Percentiles rank a stretch among this genome's conserved stretches.
Conservation (phyloP, 768 basidiomycete genomes). For the Serendipita sp. region DNA sequence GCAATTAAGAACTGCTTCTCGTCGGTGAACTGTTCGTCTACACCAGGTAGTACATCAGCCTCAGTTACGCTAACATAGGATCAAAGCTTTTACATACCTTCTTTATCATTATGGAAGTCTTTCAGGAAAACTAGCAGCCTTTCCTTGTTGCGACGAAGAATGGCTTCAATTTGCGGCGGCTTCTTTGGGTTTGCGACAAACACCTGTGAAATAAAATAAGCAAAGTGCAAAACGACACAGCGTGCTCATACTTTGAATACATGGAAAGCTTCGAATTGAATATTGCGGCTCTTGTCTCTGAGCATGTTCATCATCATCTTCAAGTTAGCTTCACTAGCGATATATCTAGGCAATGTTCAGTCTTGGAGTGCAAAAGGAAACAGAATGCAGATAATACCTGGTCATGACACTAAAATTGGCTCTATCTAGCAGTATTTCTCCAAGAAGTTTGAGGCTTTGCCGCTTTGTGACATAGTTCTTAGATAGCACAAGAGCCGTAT, state of each 20-base stretch:
- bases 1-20: constrained; percentile 94
- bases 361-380: not conserved
- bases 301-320: constrained; percentile 99
- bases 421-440: constrained; percentile 92
- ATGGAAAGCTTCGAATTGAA: constrained; percentile 98
- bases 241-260: constrained; percentile 66
- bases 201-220: constrained; percentile 17
- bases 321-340: constrained; percentile 83
- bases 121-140: constrained; percentile 80
- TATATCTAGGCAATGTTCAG: constrained; percentile 35
- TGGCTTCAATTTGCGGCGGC: constrained; percentile 82
- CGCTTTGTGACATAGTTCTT: constrained; percentile 99
- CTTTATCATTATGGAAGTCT: constrained; percentile 95
- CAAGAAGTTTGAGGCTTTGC: constrained; percentile 92
- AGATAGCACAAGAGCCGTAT: constrained; percentile 82
- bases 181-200: constrained; percentile 99
- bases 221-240: constrained; percentile 34
- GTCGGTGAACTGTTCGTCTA: constrained; percentile 92
- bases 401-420: constrained; percentile 99
- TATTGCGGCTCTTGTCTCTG: constrained; percentile 97
- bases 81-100: constrained; percentile 36
- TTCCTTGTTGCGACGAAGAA: constrained; percentile 85
- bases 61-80: not conserved
- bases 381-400: constrained; percentile 12
- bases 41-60: not conserved